phyloP scores from a whole-genome alignment of 495 filamentous ascomycete genomes.

The Trypethelium eluteriae region DNA sequence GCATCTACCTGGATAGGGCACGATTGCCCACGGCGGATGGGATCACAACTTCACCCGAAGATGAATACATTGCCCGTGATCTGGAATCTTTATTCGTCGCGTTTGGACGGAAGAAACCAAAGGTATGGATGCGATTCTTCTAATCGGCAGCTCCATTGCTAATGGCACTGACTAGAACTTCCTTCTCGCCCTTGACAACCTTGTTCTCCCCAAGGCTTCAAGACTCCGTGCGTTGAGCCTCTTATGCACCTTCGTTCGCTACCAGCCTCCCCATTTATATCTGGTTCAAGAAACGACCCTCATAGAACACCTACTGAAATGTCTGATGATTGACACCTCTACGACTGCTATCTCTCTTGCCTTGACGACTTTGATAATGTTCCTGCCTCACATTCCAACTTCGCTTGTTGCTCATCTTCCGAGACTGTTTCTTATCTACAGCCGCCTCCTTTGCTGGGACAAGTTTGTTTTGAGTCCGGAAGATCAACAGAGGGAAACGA shows the following conservation, averaged over 20 bases:
- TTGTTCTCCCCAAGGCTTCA: constrained; percentile 51
- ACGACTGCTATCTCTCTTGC: constrained; percentile 60
- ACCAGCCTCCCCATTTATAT: constrained; percentile 64
- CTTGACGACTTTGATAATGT: constrained; percentile 61
- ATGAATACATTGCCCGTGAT: constrained; percentile 43
- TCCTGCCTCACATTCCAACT: constrained; percentile 65
- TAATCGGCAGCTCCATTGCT: neutral
- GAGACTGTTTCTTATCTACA: constrained; percentile 68
- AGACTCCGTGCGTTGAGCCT: constrained; percentile 52
- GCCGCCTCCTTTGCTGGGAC: constrained; percentile 66
- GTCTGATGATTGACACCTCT: constrained; percentile 63
- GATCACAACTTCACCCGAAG: constrained; percentile 39
- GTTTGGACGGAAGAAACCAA: constrained; percentile 60
- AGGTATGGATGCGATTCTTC: constrained; percentile 39
- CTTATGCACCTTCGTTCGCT: constrained; percentile 55
- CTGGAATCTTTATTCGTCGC: constrained; percentile 47
- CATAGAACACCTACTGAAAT: constrained; percentile 58
- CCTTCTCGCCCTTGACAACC: constrained; percentile 50
- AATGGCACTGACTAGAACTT: constrained; percentile 42
- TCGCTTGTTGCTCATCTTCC: constrained; percentile 55
- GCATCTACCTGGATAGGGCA: constrained; percentile 52
- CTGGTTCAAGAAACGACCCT: constrained; percentile 58
- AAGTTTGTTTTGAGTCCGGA: constrained; percentile 33
- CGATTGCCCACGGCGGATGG: constrained; percentile 35
- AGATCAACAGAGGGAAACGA: constrained; percentile 18